Conservation (phyloP, 2,329 filamentous ascomycete genomes). For the Xylaria multiplex region DNA sequence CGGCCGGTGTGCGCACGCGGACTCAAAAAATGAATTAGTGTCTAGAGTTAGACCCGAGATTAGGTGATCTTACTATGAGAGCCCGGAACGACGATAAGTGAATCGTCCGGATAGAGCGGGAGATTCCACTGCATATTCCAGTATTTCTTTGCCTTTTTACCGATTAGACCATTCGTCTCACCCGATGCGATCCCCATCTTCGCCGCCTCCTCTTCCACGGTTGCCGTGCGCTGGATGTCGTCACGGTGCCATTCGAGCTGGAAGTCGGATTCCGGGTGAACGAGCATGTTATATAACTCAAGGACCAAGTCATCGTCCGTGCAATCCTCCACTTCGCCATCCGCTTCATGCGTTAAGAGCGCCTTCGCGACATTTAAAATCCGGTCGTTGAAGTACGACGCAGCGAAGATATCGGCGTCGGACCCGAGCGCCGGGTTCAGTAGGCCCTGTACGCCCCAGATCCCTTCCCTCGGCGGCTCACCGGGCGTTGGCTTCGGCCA, state of each 20-base stretch:
- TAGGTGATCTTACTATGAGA: conserved; percentile 62
- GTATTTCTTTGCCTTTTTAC: conserved; percentile 44
- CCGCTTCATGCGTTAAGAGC: conserved; percentile 61
- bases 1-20: conserved; percentile 74
- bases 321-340: conserved; percentile 36
- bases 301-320: conserved; percentile 73
- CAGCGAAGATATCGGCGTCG: conserved; percentile 68
- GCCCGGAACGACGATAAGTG: conserved; percentile 79
- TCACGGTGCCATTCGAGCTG: conserved; percentile 87
- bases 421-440: conserved; percentile 75
- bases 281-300: conserved; percentile 88
- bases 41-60: too few relatives aligned
- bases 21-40: conserved; percentile 32
- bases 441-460: conserved; percentile 91
- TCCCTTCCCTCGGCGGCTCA: conserved; percentile 61
- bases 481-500: conserved; percentile 69
- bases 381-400: conserved; percentile 75
- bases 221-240: conserved; percentile 76
- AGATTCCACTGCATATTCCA: conserved; percentile 90
- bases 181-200: conserved; percentile 57
- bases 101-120: conserved; percentile 75
- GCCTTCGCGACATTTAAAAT: conserved; percentile 72
- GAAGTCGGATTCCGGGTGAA: conserved; percentile 76
- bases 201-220: conserved; percentile 71
- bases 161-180: conserved; percentile 44